These are phyloP conservation scores for Boletus pseudo-olivaceus DNA, from an alignment of 768 basidiomycete genomes.

Conservation along the genomic window DNA sequence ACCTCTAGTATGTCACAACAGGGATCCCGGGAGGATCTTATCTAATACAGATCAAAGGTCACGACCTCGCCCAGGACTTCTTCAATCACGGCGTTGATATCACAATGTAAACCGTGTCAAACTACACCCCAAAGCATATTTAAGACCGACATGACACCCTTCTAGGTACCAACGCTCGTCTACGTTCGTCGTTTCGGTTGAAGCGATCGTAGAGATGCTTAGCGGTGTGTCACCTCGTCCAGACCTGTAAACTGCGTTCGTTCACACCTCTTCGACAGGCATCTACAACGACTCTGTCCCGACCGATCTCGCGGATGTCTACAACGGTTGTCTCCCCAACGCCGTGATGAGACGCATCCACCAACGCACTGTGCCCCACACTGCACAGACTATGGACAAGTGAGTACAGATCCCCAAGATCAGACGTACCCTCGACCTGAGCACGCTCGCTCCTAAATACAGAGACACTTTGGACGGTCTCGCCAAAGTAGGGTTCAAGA, in stretches of 20 bases:
- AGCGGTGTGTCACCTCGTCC: constrained; percentile 3
- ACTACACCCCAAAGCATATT: neutral
- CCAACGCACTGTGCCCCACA: constrained; percentile 16
- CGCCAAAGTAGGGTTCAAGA: constrained; percentile 36
- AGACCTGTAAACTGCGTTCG: neutral
- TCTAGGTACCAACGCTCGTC: constrained; percentile 26
- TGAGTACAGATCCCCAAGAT: constrained; percentile 1
- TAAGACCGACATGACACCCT: neutral
- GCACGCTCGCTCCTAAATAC: neutral
- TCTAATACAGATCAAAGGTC: constrained; percentile 21
- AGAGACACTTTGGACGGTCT: constrained; percentile 39
- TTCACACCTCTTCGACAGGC: neutral
- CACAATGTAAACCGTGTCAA: constrained; percentile 19
- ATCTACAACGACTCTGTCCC: constrained; percentile 20
- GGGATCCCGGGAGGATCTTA: neutral
- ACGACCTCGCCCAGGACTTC: constrained; percentile 39
- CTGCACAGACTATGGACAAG: constrained; percentile 27
- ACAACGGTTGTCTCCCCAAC: constrained; percentile 15
- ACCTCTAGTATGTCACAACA: constrained; percentile 46
- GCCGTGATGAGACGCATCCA: constrained; percentile 13
- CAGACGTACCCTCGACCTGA: neutral
- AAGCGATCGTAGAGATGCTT: constrained; percentile 6
- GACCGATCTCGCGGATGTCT: constrained; percentile 21
- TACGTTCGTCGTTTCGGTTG: constrained; percentile 18
- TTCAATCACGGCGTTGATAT: constrained; percentile 29